These are phyloP conservation scores for Schizophyllum amplum DNA, from an alignment of 1,284 basidiomycete species.

Conservation along the genomic window DNA sequence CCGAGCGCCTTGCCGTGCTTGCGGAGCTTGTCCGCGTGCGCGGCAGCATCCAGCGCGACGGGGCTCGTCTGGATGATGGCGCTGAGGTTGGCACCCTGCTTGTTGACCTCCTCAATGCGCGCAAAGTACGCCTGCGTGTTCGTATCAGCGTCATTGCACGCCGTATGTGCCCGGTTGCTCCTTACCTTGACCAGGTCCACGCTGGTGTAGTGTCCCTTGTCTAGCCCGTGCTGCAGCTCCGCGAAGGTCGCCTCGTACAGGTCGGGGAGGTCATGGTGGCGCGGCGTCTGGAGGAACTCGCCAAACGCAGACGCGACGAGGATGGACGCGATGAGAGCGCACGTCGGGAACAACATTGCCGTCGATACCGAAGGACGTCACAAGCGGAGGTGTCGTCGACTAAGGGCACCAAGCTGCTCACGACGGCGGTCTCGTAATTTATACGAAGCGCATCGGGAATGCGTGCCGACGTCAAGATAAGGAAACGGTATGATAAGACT, in stretches of 20 bases:
- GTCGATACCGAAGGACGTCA: too few species aligned
- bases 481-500: too few species aligned
- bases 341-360: too few species aligned
- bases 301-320: too few species aligned
- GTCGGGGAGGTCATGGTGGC: too few species aligned
- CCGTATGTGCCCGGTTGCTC: slow-evolving; percentile 3
- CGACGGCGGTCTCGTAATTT: too few species aligned
- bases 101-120: slow-evolving; percentile 64
- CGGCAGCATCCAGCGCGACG: slow-evolving; percentile 46
- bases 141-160: neutral
- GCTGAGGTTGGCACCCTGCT: slow-evolving; percentile 49
- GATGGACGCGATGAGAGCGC: too few species aligned
- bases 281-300: too few species aligned
- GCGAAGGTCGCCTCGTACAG: slow-evolving; percentile 54
- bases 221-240: slow-evolving; percentile 47
- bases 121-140: slow-evolving; percentile 66
- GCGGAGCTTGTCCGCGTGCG: slow-evolving; percentile 47
- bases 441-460: too few species aligned
- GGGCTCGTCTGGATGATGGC: slow-evolving; percentile 62
- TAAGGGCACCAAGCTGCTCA: too few species aligned
- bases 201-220: slow-evolving; percentile 47
- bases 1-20: slow-evolving; percentile 30
- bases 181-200: slow-evolving; percentile 58
- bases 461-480: too few species aligned
- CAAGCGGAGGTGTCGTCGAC: too few species aligned